Evolutionary conservation across 345 rosid species (phyloP), one percentile per base, ranked within the genome.

Genomic region (Pelargonium nanum): DNA sequence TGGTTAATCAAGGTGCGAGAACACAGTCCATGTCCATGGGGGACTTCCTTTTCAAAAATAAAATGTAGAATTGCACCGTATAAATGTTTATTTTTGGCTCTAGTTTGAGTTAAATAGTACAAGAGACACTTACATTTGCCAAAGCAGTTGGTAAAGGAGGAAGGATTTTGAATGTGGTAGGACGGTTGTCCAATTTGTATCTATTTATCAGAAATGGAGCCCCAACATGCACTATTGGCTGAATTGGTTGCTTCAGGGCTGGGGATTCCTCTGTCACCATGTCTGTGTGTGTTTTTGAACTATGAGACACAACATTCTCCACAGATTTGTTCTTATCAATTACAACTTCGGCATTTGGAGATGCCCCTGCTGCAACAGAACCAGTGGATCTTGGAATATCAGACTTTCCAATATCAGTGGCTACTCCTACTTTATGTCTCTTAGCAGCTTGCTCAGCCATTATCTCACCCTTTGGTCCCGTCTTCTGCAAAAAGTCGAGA

Each of bases 111-210:
- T 57, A 55, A n/a, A n/a, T n/a, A 56, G 48, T 40, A 0, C 65
- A 67, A 73, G 70, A 76, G 70, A 22, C 58, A 70, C 76, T 68
- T 78, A 93, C 99, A 81, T 83, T 80, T 9, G 83, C 83, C 65
- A 92, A 80, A 58, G 81, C 93, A 65, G 74, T 48, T 2, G 98
- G 98, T 68, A 92, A 73, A 50, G 98, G 98, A 24, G 89, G 85
- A 34, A 71, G 59, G 54, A 92, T 74, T 74, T 70, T 85, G 72
- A 92, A 85, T 56, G 88, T 58, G 28, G 89, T 81, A 25, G 98
- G 80, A 23, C 91, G 93, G 73, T 85, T 84, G 74, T 92, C 98
- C 72, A 89, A 66, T 70, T 85, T 89, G 84, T 81, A 87, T 79
- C 82, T 80, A 75, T 82, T 89, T 52, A 60, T 58, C 61, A 55